Conservation (phyloP, 495 filamentous ascomycete species). For the Chaetomium tenue region DNA sequence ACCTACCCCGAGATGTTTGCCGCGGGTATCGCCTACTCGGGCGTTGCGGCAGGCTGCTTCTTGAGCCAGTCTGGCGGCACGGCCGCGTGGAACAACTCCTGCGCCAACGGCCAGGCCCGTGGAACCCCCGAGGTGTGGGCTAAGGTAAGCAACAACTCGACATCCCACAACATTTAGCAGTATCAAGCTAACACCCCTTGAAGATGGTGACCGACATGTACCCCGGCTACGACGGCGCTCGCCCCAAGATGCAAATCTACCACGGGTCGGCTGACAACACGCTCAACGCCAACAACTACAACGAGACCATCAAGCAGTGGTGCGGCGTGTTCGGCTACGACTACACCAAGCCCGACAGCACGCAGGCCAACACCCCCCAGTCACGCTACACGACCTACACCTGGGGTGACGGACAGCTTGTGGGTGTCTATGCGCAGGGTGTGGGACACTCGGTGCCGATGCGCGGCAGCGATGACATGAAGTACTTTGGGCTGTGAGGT, state of each 20-base stretch:
- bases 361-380: constrained; percentile 23
- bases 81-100: constrained; percentile 39
- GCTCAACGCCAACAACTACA: constrained; percentile 46
- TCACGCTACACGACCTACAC: constrained; percentile 27
- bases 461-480: constrained; percentile 28
- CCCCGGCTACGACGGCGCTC: constrained; percentile 44
- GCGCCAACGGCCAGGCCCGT: constrained; percentile 37
- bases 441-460: constrained; percentile 32
- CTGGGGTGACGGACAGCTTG: constrained; percentile 20
- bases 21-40: constrained; percentile 42
- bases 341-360: constrained; percentile 20
- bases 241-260: constrained; percentile 53
- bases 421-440: constrained; percentile 27
- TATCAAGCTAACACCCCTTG: background rate
- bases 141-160: constrained; percentile 6
- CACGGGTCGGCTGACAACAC: constrained; percentile 47
- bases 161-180: background rate
- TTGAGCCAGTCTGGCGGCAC: constrained; percentile 33
- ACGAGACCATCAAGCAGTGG: constrained; percentile 55
- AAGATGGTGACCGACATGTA: constrained; percentile 43
- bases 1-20: constrained; percentile 46
- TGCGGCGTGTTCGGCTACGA: constrained; percentile 45
- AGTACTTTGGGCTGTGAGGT: constrained; percentile 26
- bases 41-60: constrained; percentile 42
- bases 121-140: constrained; percentile 45